Conservation (phyloP, 768 basidiomycete species). For the Chalciporus pseudorubinellus region DNA sequence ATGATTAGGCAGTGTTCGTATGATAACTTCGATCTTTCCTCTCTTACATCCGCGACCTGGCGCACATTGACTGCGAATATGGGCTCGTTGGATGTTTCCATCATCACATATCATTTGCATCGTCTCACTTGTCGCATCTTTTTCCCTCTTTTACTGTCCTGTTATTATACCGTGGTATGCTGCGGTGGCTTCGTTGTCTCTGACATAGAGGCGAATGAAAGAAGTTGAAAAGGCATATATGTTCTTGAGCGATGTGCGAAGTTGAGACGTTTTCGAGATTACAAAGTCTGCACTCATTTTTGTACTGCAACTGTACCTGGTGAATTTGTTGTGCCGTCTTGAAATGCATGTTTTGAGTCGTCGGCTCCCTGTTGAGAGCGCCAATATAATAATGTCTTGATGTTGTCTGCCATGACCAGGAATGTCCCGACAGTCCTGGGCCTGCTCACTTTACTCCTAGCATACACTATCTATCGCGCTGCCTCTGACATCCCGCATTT, state of each 20-base stretch:
- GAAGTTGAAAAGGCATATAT: conserved; percentile 24
- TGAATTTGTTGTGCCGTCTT: too few relatives aligned
- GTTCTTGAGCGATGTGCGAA: neutral
- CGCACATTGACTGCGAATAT: conserved; percentile 9
- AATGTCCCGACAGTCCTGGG: conserved; percentile 14
- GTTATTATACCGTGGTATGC: conserved; percentile 37
- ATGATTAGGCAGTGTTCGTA: conserved; percentile 49
- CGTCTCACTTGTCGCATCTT: conserved; percentile 34
- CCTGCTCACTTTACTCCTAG: conserved; percentile 38
- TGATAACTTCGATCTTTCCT: conserved; percentile 8
- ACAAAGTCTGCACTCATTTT: too few relatives aligned
- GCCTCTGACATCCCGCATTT: conserved; percentile 42
- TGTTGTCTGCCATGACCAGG: conserved; percentile 12
- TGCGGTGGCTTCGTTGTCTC: conserved; percentile 33
- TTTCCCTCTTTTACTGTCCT: conserved; percentile 26
- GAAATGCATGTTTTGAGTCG: neutral
- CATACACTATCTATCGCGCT: conserved; percentile 42
- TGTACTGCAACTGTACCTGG: too few relatives aligned
- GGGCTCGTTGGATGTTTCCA: conserved; percentile 15
- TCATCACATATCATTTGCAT: conserved; percentile 32
- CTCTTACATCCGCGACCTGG: conserved; percentile 18
- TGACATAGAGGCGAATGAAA: conserved; percentile 34
- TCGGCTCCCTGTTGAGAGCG: neutral
- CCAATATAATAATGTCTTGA: neutral
- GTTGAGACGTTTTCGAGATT: too few relatives aligned